These are phyloP conservation scores for Hygrophorus russula DNA, from an alignment of 768 basidiomycete species.

Conservation along the genomic window DNA sequence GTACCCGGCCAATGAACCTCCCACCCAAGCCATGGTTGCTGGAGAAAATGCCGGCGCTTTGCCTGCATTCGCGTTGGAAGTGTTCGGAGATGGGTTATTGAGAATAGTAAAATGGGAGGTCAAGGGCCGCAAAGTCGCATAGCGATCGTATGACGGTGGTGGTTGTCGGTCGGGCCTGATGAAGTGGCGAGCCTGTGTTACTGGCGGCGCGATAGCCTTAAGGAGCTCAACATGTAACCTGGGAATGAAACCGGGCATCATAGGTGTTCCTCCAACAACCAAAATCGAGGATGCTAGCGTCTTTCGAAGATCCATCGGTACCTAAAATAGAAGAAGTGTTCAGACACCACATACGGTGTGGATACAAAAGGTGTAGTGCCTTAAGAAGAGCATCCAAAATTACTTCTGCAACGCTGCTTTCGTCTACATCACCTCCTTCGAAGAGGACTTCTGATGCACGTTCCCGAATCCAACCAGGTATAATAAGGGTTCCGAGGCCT, in stretches of 20 bases:
- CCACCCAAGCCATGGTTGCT: constrained; percentile 80
- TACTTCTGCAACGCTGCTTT: constrained; percentile 72
- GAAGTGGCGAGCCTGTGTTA: constrained; percentile 21
- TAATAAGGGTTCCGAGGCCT: constrained; percentile 65
- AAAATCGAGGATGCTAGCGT: constrained; percentile 78
- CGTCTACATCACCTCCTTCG: constrained; percentile 82
- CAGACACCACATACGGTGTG: background rate
- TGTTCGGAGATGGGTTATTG: constrained; percentile 67
- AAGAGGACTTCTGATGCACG: constrained; percentile 86
- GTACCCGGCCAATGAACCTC: constrained; percentile 86
- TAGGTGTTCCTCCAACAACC: constrained; percentile 79
- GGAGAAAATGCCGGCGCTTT: constrained; percentile 84
- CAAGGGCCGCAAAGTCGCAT: constrained; percentile 61
- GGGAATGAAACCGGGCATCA: constrained; percentile 88
- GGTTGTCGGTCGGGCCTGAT: constrained; percentile 25
- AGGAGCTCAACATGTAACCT: constrained; percentile 75
- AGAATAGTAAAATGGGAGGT: constrained; percentile 67
- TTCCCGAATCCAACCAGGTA: constrained; percentile 95
- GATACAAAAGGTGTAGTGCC: constrained; percentile 29
- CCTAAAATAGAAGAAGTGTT: constrained; percentile 29
- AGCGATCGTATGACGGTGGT: constrained; percentile 59
- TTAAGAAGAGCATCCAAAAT: constrained; percentile 73
- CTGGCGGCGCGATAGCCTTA: constrained; percentile 36
- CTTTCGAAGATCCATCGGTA: constrained; percentile 83
- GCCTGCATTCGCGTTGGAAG: constrained; percentile 50